Evolutionary conservation across 306 rosid species (phyloP).

Genomic region (Vachellia pachyceras): DNA sequence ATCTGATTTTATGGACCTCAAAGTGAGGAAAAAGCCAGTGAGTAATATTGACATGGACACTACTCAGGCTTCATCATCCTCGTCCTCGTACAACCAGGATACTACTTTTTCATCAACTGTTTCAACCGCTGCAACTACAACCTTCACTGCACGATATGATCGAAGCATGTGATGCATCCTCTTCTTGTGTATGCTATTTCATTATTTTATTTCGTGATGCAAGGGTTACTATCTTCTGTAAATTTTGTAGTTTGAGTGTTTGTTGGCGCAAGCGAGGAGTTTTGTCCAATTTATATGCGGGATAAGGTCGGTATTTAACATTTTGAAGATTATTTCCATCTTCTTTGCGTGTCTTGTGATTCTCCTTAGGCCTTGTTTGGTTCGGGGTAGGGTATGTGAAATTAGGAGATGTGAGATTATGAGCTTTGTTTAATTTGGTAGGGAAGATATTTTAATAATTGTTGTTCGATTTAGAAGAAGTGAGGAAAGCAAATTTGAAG

Average conservation of each 20-base stretch:
- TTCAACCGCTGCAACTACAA: slow-evolving; percentile 50
- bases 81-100: slow-evolving; percentile 50
- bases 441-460: no score
- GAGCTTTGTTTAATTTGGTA: no score
- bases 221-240: slow-evolving; percentile 42
- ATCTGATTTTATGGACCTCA: slow-evolving; percentile 88
- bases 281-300: background rate
- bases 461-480: no score
- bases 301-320: background rate
- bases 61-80: slow-evolving; percentile 35
- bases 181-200: slow-evolving; percentile 9
- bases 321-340: background rate
- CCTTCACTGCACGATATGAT: slow-evolving; percentile 51
- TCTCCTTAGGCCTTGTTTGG: no score
- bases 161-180: slow-evolving; percentile 35
- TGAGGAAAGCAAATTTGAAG: no score
- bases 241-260: slow-evolving; percentile 28
- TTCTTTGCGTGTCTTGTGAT: background rate
- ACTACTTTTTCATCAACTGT: slow-evolving; percentile 48
- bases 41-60: slow-evolving; percentile 23
- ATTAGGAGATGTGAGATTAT: no score
- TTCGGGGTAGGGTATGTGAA: no score
- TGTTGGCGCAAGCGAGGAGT: slow-evolving; percentile 5
- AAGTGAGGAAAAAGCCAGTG: slow-evolving; percentile 46
- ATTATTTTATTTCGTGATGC: slow-evolving; percentile 40